Conservation (phyloP, 2,329 filamentous ascomycete species). For the Allantophomopsis cytisporea region DNA sequence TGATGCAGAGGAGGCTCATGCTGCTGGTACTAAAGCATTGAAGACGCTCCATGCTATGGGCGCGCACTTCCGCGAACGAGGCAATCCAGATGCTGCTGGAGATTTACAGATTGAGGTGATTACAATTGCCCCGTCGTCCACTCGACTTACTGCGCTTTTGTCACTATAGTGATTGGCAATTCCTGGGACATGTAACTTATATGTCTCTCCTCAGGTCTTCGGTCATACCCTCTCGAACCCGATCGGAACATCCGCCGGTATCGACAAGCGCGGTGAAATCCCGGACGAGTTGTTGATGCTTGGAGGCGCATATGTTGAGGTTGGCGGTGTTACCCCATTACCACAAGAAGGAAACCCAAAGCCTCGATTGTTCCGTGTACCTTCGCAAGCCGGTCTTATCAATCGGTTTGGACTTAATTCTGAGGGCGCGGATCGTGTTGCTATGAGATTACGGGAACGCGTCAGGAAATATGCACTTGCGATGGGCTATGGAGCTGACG, state of each 20-base stretch:
- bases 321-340: slow-evolving; percentile 80
- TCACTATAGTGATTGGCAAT: too few species aligned
- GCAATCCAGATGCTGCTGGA: slow-evolving; percentile 5
- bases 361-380: slow-evolving; percentile 78
- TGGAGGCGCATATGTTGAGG: slow-evolving; percentile 78
- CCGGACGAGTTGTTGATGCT: slow-evolving; percentile 74
- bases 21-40: slow-evolving; percentile 58
- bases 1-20: slow-evolving; percentile 87
- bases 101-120: slow-evolving; percentile 2
- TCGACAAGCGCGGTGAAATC: slow-evolving; percentile 90
- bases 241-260: slow-evolving; percentile 84
- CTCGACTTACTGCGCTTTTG: too few species aligned
- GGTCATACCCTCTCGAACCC: slow-evolving; percentile 69
- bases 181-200: too few species aligned
- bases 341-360: slow-evolving; percentile 80
- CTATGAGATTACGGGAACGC: slow-evolving; percentile 62
- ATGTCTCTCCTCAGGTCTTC: slow-evolving; percentile 40
- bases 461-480: slow-evolving; percentile 64
- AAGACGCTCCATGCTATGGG: slow-evolving; percentile 61
- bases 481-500: slow-evolving; percentile 49
- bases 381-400: slow-evolving; percentile 74
- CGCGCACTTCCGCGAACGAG: slow-evolving; percentile 61
- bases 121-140: neutral
- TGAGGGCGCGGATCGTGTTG: slow-evolving; percentile 76
- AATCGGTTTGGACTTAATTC: slow-evolving; percentile 96